Evolutionary conservation across 2,329 filamentous ascomycete species (phyloP).

Genomic region (Exophiala calicioides): DNA sequence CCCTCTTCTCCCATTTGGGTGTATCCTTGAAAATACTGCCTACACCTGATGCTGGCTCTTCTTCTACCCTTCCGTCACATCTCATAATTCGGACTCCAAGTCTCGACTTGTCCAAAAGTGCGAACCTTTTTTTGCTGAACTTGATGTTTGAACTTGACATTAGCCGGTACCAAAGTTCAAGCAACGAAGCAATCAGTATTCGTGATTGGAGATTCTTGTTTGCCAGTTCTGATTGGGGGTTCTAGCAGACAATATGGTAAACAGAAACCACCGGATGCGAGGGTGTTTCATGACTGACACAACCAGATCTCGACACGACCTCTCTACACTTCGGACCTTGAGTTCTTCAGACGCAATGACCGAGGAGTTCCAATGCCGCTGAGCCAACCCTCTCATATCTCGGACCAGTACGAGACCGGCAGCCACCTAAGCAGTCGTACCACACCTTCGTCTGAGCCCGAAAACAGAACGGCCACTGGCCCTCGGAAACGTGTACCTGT

Average conservation of each 20-base stretch:
- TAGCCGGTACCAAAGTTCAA: neutral
- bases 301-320: slow-evolving; percentile 25
- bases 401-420: slow-evolving; percentile 24
- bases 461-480: slow-evolving; percentile 25
- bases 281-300: slow-evolving; percentile 12
- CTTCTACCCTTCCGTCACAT: slow-evolving; percentile 10
- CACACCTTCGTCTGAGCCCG: slow-evolving; percentile 29
- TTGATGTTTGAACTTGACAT: neutral
- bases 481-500: slow-evolving; percentile 36
- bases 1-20: slow-evolving; percentile 21
- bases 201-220: slow-evolving; percentile 1
- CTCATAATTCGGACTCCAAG: slow-evolving; percentile 14
- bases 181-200: slow-evolving; percentile 3
- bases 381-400: slow-evolving; percentile 22
- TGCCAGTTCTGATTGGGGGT: slow-evolving; percentile 2
- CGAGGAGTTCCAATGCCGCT: slow-evolving; percentile 29
- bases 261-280: neutral
- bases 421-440: slow-evolving; percentile 25
- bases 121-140: neutral
- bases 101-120: slow-evolving; percentile 3
- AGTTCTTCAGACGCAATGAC: slow-evolving; percentile 32
- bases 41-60: slow-evolving; percentile 16
- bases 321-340: slow-evolving; percentile 23
- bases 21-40: slow-evolving; percentile 16
- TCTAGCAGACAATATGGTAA: slow-evolving; percentile 21